These are phyloP conservation scores for Zelopaecilomyces penicillatus DNA, from an alignment of 2,329 filamentous ascomycete species.

Conservation along the genomic window DNA sequence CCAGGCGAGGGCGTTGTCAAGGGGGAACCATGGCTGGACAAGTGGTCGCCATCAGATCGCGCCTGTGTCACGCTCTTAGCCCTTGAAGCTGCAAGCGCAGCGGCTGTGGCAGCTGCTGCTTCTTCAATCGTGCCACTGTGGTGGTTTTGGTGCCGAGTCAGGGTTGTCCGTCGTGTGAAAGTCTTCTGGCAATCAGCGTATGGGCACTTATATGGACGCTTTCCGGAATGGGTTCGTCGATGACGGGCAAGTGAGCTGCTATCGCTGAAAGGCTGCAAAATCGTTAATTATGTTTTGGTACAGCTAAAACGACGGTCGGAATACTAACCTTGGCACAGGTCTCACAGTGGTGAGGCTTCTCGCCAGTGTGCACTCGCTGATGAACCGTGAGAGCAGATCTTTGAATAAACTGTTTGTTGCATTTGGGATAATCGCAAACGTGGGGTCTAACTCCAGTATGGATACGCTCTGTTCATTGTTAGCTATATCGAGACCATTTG, in stretches of 20 bases:
- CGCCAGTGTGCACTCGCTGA: conserved; percentile 89
- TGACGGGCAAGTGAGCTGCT: conserved; percentile 90
- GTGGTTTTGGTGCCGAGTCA: conserved; percentile 92
- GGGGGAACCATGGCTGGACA: conserved; percentile 64
- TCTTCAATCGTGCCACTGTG: conserved; percentile 94
- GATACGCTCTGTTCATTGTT: conserved; percentile 70
- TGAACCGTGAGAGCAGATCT: conserved; percentile 92
- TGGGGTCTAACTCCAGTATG: conserved; percentile 88
- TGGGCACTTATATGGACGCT: conserved; percentile 93
- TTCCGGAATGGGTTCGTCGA: conserved; percentile 89
- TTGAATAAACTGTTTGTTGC: conserved; percentile 96
- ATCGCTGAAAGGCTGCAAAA: conserved; percentile 72
- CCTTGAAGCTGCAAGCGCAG: conserved; percentile 59
- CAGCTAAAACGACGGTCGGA: background rate
- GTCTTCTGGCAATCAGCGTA: conserved; percentile 98
- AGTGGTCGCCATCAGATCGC: conserved; percentile 62
- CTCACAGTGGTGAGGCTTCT: conserved; percentile 98
- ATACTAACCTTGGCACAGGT: conserved; percentile 80
- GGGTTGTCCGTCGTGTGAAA: conserved; percentile 87
- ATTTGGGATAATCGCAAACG: conserved; percentile 79
- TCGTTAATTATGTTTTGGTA: background rate
- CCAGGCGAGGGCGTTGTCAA: conserved; percentile 74
- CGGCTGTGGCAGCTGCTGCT: conserved; percentile 79
- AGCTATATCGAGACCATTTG: background rate
- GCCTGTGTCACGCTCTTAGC: conserved; percentile 35